Evolutionary conservation across 176 grass and related monocot species (phyloP), one percentile per base, ranked within the genome.

Genomic region (Themeda triandra): DNA sequence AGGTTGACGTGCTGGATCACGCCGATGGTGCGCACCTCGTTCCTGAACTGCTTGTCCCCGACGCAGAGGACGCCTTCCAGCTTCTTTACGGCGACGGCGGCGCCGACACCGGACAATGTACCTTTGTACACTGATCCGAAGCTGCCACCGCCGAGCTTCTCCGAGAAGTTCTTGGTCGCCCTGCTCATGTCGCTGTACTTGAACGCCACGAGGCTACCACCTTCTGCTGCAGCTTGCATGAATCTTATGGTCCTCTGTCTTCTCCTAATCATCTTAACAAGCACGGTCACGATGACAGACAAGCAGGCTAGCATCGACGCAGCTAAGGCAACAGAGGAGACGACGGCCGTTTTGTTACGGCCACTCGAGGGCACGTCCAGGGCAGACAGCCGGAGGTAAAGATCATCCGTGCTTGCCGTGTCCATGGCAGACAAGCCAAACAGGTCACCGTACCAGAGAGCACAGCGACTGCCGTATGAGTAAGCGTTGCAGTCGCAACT

Each of bases 61-160:
- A 79, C 14, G 51, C 45, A 48, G 45, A 48, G 21, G 19, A 42
- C 27, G 10, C 76, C 75, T 48, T 91, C 86, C 6, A 94, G 70
- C 53, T 60, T 91, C 84, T 94, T 94, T 46, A 89, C 92, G 0
- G 86, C 86, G n/a, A 89, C 14, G 45, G 45, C 0, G 14, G 6
- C 11, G 4, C 21, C 28, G 53, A 5, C 48, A 6, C 56, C 21
- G 8, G 89, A 59, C 4, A 94, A 17, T 0, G 25, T 56, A 0
- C 92, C 89, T 59, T 82, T 89, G 68, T 65, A 89, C 44, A 94
- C 89, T 2, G 89, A 89, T 4, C 92, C 86, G 54, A 91, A 94
- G 77, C 46, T 19, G 33, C 92, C 86, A 2, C 84, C 64, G 51
- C 86, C 92, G 68, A 94, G 31, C 58, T 45, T 89, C 37, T 91